Conservation (phyloP, 2,329 filamentous ascomycete species). For the Zymoseptoria tritici region DNA sequence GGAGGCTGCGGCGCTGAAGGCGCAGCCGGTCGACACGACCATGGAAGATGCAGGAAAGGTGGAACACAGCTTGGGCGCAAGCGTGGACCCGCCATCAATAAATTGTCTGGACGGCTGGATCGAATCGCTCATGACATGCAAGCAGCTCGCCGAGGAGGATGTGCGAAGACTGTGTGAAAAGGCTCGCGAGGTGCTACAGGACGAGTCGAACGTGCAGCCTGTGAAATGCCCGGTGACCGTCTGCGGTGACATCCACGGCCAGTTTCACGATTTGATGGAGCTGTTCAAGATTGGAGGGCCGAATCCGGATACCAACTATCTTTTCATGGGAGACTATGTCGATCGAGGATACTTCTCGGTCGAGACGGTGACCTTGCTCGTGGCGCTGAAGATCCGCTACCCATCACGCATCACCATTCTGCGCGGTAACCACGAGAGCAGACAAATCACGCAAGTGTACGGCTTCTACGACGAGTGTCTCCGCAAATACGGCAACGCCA, state of each 20-base stretch:
- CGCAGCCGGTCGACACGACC: conserved; percentile 62
- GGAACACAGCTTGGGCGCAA: conserved; percentile 60
- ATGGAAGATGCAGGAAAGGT: conserved; percentile 96
- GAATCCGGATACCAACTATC: conserved; percentile 97
- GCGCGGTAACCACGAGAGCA: conserved; percentile 96
- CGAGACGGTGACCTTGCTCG: conserved; percentile 92
- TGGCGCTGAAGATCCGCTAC: conserved; percentile 95
- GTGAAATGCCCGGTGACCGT: conserved; percentile 99
- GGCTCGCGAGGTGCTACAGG: conserved; percentile 92
- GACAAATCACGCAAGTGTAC: conserved; percentile 98
- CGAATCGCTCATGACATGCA: conserved; percentile 95
- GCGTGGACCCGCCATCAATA: conserved; percentile 83
- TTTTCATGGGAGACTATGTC: conserved; percentile 99
- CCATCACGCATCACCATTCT: conserved; percentile 97
- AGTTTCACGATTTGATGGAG: conserved; percentile 99
- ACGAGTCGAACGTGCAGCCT: conserved; percentile 97
- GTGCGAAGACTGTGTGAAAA: conserved; percentile 97
- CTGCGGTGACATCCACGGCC: conserved; percentile 97
- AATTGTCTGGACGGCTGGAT: conserved; percentile 96
- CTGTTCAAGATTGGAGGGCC: conserved; percentile 98
- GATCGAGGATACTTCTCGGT: conserved; percentile 98
- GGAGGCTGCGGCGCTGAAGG: conserved; percentile 30
- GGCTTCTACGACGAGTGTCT: conserved; percentile 99
- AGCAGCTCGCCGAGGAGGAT: conserved; percentile 90
- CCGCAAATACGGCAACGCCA: conserved; percentile 97